These are phyloP conservation scores for Vickermania spadyakhi DNA, from an alignment of 208 protist genomes.

Conservation along the genomic window DNA sequence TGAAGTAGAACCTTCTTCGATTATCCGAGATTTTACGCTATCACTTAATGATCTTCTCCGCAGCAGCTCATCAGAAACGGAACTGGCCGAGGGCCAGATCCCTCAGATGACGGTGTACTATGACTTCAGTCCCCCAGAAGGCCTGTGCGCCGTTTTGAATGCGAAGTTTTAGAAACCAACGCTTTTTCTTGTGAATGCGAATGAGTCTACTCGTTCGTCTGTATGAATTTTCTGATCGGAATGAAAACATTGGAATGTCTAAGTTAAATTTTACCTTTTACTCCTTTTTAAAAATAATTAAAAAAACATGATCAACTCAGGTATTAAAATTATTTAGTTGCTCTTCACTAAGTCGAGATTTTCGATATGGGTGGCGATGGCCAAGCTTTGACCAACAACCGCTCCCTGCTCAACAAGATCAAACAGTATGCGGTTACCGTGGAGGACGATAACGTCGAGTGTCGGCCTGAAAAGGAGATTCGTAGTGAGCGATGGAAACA, in stretches of 20 bases:
- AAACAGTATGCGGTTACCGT: slow-evolving; percentile 28
- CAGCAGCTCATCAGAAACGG: neutral
- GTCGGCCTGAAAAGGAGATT: slow-evolving; percentile 13
- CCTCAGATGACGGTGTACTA: slow-evolving; percentile 45
- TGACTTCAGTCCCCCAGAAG: slow-evolving; percentile 39
- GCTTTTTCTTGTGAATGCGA: too few relatives aligned
- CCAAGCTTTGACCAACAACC: slow-evolving; percentile 70
- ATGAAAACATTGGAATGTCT: neutral
- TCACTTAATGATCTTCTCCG: slow-evolving; percentile 5
- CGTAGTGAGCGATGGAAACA: slow-evolving; percentile 32
- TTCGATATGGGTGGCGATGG: slow-evolving; percentile 69
- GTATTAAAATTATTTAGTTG: too few relatives aligned
- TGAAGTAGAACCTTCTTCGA: slow-evolving; percentile 54
- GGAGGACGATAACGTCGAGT: slow-evolving; percentile 4
- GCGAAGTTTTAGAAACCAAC: too few relatives aligned
- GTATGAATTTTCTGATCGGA: too few relatives aligned
- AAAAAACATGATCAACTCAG: too few relatives aligned
- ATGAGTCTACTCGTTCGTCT: too few relatives aligned
- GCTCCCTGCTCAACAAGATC: slow-evolving; percentile 39
- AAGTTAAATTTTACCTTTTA: slow-evolving; percentile 3
- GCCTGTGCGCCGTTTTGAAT: slow-evolving; percentile 27
- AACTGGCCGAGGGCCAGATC: neutral
- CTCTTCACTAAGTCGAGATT: too few relatives aligned
- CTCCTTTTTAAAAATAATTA: too few relatives aligned
- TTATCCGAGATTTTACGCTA: slow-evolving; percentile 51